Evolutionary conservation across 2,329 filamentous ascomycete genomes (phyloP), one percentile per base, ranked within the genome.

Genomic region (Fusarium pseudonygamai): DNA sequence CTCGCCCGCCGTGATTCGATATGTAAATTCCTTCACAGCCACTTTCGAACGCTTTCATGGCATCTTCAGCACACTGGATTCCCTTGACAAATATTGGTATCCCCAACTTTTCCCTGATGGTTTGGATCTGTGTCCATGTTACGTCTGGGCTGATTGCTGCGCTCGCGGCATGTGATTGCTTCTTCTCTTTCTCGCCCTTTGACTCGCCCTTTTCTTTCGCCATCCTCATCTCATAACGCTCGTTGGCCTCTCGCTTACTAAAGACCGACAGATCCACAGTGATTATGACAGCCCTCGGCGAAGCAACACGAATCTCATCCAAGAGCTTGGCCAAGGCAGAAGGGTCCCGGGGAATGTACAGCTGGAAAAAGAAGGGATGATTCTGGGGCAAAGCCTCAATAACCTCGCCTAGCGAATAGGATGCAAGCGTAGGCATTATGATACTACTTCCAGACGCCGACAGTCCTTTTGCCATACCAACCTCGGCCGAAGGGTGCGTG

Each of bases 51-150:
- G 45, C 45, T 0, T 22, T 11, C 20, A 47, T 47, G 0, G 26
- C 20, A 0, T 28, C 45, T 30, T 47, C 45, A 0, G 45, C 20
- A 15, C 26, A 22, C 26, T 30, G 45, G 0, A 16, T 47, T 0
- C 45, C 45, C 3, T 47, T 30, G 1, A 47, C 3, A 30, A 47
- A 47, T 1, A 47, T 47, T 1, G 26, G 26, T 22, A 30, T 22
- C 5, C 26, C 45, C 6, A 47, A 8, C 0, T 0, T 4, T 8
- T 15, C 13, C 26, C 22, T 22, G 13, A 30, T 47, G 0, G 6
- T 22, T 22, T 47, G 20, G 9, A 47, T 11, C 0, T 47, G 26
- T 0, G 4, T 4, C 45, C 26, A 47, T 2, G 45, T 28, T 0
- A 28, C 26, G 26, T 47, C 45, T 22, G 26, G 45, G 4, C 4